Base-by-base conservation (phyloP, 495 filamentous ascomycete genomes). In the Neurospora sp. region DNA sequence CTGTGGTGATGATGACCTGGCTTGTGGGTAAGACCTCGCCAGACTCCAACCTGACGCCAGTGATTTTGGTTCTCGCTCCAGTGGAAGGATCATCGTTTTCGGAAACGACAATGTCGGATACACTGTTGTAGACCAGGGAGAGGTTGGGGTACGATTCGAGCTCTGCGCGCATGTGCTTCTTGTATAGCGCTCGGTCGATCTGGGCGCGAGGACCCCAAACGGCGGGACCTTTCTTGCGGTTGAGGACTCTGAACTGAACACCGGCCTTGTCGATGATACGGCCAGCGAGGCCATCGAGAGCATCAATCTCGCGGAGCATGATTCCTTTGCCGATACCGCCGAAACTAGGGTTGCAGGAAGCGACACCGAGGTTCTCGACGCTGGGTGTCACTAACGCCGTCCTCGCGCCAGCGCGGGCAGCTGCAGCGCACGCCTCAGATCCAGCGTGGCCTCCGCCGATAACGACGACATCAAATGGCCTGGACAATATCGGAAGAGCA, bases 311-410 rank as follows among this genome's bases (percentile, higher is more conserved):
- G 3, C 95, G 90, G 41, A 99, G 84, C 87, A 99, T 98, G 18
- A 92, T 98, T 11, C 96, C 96, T 81, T 99, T 99, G n/a, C 96
- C 96, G 76, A 99, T 99, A 40, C 96, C 96, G 68, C 96, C 96
- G 79, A 99, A 97, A 72, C 92, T 96, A 38, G 96, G 96, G 81
- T 99, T 99, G 85, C 96, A 99, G 70, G 95, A 98, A 82, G 96
- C 98, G 27, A 95, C 92, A 42, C 96, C 96, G 38, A 99, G 91
- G 77, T 97, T 97, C 69, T 93, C 89, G 71, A 94, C 78, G 72
- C 89, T 92, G 69, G 93, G 94, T 5, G 96, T 99, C 44, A 99
- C 86, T 71, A 99, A 87, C 5, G 92, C 94, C 6, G 96, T 99
- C 72, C 90, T 89, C 70, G 96, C 96, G 42, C 96, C 96, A 20